Evolutionary conservation across 345 rosid species (phyloP), one percentile per base, ranked within the genome.

Genomic region (Iberis pinnata): DNA sequence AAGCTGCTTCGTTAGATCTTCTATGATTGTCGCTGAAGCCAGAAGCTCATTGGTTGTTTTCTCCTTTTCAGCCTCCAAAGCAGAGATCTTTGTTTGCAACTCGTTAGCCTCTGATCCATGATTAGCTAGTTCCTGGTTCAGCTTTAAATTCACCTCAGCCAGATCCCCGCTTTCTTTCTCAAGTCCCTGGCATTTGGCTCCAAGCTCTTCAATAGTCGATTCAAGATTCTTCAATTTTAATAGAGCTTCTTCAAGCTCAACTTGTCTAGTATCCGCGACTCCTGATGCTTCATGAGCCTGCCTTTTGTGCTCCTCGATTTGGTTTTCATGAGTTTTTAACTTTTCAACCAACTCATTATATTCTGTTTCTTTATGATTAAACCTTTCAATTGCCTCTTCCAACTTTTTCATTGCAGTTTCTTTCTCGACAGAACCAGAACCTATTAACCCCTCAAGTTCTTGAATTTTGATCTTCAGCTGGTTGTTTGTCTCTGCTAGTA

Each of bases 91-190:
- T 38, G 72, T 61, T 45, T 80, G 76, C 51, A 84, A 50, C 53
- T 79, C 89, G 57, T 59, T 64, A 63, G 76, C 68, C 74, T 82
- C 77, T 36, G 83, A 69, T 66, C 82, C 88, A 47, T 79, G 63
- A 14, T 41, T 61, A 14, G 96, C 89, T 45, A 88, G 67, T 64
- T 88, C 89, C 71, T 80, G 72, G 45, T 79, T 74, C 54, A 88
- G 78, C 71, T 73, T 82, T 71, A 88, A 58, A 73, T 93, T 93
- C 53, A 79, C 76, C 74, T 74, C 88, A 1, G 96, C 92, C 55
- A 93, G 68, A 20, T 70, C 95, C 49, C 72, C 86, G 29, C 75
- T 84, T 67, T 82, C 95, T 63, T 74, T 84, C 56, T 86, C 87
- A 31, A 77, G 82, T 58, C 69, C 75, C 16, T 64, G 68, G 19